Base-by-base conservation (phyloP, 2,329 filamentous ascomycete species). In the Fusarium oligoseptatum region DNA sequence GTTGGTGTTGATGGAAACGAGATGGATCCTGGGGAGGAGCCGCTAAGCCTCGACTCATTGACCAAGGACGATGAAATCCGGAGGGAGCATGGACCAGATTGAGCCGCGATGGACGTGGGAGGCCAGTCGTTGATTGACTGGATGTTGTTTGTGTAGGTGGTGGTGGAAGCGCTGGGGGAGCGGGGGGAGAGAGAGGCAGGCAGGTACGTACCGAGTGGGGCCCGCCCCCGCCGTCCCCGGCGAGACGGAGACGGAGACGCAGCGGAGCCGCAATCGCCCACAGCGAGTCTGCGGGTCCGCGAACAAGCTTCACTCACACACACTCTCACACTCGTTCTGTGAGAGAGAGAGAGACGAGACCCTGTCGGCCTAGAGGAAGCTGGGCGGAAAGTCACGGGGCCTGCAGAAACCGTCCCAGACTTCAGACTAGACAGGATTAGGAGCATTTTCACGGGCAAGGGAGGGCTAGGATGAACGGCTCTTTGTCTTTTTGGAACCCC, bases 211-310 rank as follows among this genome's bases (percentile, higher is more conserved):
- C 10, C 15, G 66, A 43, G 66, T 74, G 71, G 75, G 61, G 63
- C 62, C 39, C 17, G n/a, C 37, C 45, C 60, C 62, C 52, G 73
- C 62, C 67, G 63, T 61, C 76, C 60, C 74, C 77, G 74, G 75
- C 74, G 66, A 67, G 76, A 74, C 70, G 77, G 67, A 68, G 73
- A 73, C 71, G 73, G 76, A 79, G 72, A 72, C 74, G 77, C 77
- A 77, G 77, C 77, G 77, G 77, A 79, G 77, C 77, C 77, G 77
- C 77, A 78, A 78, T 77, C 64, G 60, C 27, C 63, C 64, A 56
- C 63, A 66, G 34, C 68, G 66, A 68, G 56, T 58, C 67, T 79
- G 77, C 77, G 77, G 77, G 77, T 79, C 77, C 77, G 77, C 77
- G 75, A 70, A 57, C 68, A 52, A 67, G 66, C 66, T 61, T 66